phyloP scores from a whole-genome alignment of 1,284 basidiomycete genomes.

The Trichosporon inkin region DNA sequence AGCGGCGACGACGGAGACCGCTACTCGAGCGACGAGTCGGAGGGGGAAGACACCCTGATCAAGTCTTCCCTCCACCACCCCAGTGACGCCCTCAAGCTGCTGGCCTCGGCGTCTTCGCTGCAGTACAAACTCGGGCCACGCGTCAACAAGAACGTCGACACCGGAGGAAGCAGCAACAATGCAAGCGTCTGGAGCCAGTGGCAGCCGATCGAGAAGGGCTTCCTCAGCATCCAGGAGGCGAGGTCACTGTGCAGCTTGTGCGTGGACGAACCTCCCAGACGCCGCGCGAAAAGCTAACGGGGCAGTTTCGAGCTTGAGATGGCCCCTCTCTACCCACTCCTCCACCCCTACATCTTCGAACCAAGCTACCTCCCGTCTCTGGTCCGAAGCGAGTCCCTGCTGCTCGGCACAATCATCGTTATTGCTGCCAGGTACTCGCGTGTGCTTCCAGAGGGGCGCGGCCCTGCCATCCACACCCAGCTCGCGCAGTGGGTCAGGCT shows the following conservation, averaged over 20 bases:
- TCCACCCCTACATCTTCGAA: slow-evolving; percentile 15
- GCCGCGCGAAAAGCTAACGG: too few relatives aligned
- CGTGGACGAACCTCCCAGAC: too few relatives aligned
- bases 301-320: slow-evolving; percentile 18
- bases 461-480: slow-evolving; percentile 1
- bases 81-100: slow-evolving; percentile 16
- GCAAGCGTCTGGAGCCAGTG: slow-evolving; percentile 11
- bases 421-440: slow-evolving; percentile 18
- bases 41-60: slow-evolving; percentile 12
- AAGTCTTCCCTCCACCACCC: slow-evolving; percentile 18
- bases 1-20: neutral
- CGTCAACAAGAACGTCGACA: neutral
- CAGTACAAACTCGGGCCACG: slow-evolving; percentile 10
- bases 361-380: slow-evolving; percentile 15
- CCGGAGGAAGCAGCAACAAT: slow-evolving; percentile 7
- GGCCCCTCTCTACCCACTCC: slow-evolving; percentile 18
- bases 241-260: slow-evolving; percentile 14
- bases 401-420: slow-evolving; percentile 17
- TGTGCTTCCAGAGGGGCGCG: slow-evolving; percentile 7
- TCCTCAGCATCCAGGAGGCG: slow-evolving; percentile 14
- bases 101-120: slow-evolving; percentile 16
- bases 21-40: neutral
- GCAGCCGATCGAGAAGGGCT: slow-evolving; percentile 14
- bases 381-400: slow-evolving; percentile 11
- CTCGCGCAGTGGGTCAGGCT: slow-evolving; percentile 16